Evolutionary conservation across 169 alveolate genomes (phyloP).

Genomic region (Ichthyophthirius multifiliis): DNA sequence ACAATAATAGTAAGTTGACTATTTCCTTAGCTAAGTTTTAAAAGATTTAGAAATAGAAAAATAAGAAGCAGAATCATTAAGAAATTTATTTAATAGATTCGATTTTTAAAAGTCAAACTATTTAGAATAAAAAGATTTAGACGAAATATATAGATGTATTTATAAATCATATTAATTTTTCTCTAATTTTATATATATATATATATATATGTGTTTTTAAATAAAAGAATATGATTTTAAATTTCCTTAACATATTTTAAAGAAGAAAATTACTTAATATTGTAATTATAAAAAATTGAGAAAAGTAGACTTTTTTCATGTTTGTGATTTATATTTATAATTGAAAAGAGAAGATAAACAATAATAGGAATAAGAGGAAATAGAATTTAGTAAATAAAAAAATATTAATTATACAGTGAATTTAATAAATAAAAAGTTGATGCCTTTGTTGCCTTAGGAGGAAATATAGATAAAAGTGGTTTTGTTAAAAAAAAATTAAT

Average conservation of each 20-base stretch:
- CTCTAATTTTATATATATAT: neutral
- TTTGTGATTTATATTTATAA: neutral
- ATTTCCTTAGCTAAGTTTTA: too few relatives aligned
- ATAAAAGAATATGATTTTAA: neutral
- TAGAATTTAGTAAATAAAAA: neutral
- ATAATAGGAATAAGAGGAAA: neutral
- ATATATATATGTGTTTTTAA: too few relatives aligned
- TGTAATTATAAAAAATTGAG: neutral
- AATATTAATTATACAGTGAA: neutral
- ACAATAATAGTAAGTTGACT: too few relatives aligned
- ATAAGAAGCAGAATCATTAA: neutral
- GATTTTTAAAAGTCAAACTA: neutral
- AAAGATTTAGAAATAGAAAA: neutral
- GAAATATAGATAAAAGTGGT: constrained; percentile 68
- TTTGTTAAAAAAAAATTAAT: constrained; percentile 60
- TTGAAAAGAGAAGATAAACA: neutral
- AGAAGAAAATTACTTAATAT: neutral
- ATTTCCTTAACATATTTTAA: neutral
- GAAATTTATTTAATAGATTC: neutral
- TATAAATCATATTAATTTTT: neutral
- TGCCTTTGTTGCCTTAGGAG: constrained; percentile 84
- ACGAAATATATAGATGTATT: neutral
- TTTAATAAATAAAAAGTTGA: constrained; percentile 36
- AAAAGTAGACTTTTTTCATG: neutral
- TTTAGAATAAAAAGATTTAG: neutral